Evolutionary conservation across 1,284 basidiomycete species (phyloP).

Genomic region (Malassezia japonica): DNA sequence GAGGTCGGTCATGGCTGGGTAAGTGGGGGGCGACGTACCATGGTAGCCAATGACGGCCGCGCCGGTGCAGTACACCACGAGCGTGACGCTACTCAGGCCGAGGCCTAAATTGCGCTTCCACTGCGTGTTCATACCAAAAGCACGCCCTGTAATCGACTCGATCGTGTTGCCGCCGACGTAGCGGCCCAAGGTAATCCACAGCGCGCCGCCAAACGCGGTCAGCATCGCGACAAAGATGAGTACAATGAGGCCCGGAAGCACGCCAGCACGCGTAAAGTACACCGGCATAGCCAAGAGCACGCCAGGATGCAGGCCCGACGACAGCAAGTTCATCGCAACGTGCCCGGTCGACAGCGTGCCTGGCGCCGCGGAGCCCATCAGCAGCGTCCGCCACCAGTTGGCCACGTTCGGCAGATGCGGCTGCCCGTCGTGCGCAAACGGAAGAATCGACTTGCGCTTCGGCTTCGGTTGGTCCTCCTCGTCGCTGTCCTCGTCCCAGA

Average conservation of each 20-base stretch:
- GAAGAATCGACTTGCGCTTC: background rate
- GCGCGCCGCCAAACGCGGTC: constrained; percentile 40
- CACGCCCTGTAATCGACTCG: constrained; percentile 37
- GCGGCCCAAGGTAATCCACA: constrained; percentile 41
- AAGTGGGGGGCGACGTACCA: constrained; percentile 11
- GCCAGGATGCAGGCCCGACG: constrained; percentile 38
- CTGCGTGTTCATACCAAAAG: constrained; percentile 36
- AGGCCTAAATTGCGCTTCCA: constrained; percentile 41
- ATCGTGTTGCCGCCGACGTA: constrained; percentile 41
- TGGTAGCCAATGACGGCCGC: constrained; percentile 43
- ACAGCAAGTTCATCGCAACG: constrained; percentile 41
- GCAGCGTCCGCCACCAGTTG: constrained; percentile 23
- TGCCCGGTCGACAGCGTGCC: constrained; percentile 35
- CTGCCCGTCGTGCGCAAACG: background rate
- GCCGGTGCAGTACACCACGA: constrained; percentile 39
- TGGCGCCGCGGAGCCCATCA: constrained; percentile 29
- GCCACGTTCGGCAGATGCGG: background rate
- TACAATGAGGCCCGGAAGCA: constrained; percentile 24
- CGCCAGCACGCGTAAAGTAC: constrained; percentile 37
- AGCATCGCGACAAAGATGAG: constrained; percentile 28
- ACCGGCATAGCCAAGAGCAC: constrained; percentile 43
- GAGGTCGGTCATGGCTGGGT: constrained; percentile 33
- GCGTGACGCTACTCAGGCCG: constrained; percentile 24
- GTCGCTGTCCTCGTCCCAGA: constrained; percentile 19
- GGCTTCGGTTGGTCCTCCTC: background rate